phyloP scores from a whole-genome alignment of 176 grass and related monocot species.

The Themeda triandra region DNA sequence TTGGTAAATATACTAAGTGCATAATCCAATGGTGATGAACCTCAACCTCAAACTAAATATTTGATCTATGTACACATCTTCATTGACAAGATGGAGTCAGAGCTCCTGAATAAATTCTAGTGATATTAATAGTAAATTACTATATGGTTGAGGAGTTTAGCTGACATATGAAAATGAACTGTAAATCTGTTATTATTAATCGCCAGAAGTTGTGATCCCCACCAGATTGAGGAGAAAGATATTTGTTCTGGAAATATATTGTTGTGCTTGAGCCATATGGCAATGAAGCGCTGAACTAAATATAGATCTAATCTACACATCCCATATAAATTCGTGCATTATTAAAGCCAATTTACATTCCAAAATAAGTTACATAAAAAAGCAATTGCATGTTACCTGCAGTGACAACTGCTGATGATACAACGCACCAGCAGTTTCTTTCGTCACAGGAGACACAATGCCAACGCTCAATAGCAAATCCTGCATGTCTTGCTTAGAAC shows the following conservation, averaged over 20 bases:
- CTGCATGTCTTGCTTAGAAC: conserved; percentile 99
- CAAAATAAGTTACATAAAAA: conserved; percentile 1
- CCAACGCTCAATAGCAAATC: conserved; percentile 94
- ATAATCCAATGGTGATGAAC: neutral
- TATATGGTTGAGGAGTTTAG: neutral
- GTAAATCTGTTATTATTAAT: neutral
- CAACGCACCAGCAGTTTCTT: conserved; percentile 95
- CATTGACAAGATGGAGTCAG: neutral
- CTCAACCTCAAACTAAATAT: neutral
- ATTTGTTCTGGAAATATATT: neutral
- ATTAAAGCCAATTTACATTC: neutral
- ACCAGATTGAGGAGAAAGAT: neutral
- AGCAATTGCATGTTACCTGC: conserved; percentile 47
- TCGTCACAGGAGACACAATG: conserved; percentile 88
- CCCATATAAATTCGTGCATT: neutral
- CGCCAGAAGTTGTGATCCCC: neutral
- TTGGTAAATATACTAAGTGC: neutral
- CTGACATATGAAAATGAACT: neutral
- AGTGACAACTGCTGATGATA: conserved; percentile 95
- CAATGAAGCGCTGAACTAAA: neutral
- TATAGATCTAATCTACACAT: neutral
- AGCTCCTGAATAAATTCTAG: neutral
- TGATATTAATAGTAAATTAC: neutral
- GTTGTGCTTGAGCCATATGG: neutral
- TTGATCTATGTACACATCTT: neutral